Evolutionary conservation across 2,329 filamentous ascomycete species (phyloP).

Genomic region (Dothistroma pini): DNA sequence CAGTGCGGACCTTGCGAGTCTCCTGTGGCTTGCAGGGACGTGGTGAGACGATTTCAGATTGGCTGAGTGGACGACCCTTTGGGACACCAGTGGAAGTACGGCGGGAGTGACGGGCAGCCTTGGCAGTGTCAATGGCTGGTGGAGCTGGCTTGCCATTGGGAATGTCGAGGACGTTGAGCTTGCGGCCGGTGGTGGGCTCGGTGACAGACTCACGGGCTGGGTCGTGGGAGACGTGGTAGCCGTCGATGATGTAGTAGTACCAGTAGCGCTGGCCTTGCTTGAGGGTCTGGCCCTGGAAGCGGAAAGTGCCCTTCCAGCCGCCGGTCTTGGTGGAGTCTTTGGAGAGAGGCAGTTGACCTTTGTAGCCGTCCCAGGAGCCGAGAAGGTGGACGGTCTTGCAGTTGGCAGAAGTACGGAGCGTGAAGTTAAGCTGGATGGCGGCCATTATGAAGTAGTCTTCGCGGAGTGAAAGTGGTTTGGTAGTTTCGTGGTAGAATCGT

Average conservation of each 20-base stretch:
- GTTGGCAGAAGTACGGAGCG: constrained; percentile 90
- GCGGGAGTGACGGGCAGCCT: constrained; percentile 41
- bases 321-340: constrained; percentile 80
- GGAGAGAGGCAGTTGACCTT: constrained; percentile 87
- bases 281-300: constrained; percentile 83
- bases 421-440: constrained; percentile 89
- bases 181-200: constrained; percentile 94
- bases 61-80: constrained; percentile 83
- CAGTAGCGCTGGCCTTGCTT: constrained; percentile 92
- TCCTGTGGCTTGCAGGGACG: constrained; percentile 86
- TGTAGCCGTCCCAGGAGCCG: constrained; percentile 98
- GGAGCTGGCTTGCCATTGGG: constrained; percentile 52
- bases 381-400: constrained; percentile 97
- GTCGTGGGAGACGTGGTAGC: constrained; percentile 97
- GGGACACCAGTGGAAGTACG: constrained; percentile 65
- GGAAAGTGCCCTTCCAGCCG: constrained; percentile 94
- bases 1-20: constrained; percentile 80
- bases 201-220: constrained; percentile 82
- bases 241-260: constrained; percentile 99
- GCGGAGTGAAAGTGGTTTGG: constrained; percentile 23
- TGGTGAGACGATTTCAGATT: constrained; percentile 85
- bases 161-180: constrained; percentile 96
- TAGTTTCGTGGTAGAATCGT: constrained; percentile 18
- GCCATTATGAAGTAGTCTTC: constrained; percentile 57
- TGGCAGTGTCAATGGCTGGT: constrained; percentile 26